These are phyloP conservation scores for Xylaria sp. DNA, from an alignment of 2,329 filamentous ascomycete species.

Conservation along the genomic window DNA sequence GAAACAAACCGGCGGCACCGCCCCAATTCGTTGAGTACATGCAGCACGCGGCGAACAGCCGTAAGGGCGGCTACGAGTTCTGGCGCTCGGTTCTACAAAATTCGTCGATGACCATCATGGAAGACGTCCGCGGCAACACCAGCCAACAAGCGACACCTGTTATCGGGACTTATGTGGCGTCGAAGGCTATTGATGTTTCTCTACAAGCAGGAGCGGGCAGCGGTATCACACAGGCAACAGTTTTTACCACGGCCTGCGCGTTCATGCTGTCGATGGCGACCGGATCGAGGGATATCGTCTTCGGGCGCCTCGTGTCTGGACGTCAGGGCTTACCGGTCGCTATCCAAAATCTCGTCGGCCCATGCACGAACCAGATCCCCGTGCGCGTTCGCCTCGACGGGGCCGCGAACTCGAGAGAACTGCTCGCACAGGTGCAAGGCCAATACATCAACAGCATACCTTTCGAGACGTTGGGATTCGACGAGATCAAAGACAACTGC, in stretches of 20 bases:
- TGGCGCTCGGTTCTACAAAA: conserved; percentile 13
- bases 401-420: background rate
- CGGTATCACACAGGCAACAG: conserved; percentile 15
- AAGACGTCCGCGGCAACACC: background rate
- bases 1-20: background rate
- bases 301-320: conserved; percentile 16
- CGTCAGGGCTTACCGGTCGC: conserved; percentile 19
- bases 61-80: conserved; percentile 17
- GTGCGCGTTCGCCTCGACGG: conserved; percentile 13
- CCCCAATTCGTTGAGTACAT: conserved; percentile 12
- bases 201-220: conserved; percentile 2
- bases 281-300: conserved; percentile 12
- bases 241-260: conserved; percentile 17
- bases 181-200: conserved; percentile 7
- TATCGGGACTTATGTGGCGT: conserved; percentile 2
- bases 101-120: conserved; percentile 19
- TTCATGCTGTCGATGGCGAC: conserved; percentile 7
- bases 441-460: conserved; percentile 23
- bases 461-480: conserved; percentile 24
- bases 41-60: conserved; percentile 12
- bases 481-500: conserved; percentile 24
- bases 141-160: background rate
- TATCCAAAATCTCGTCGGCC: conserved; percentile 13
- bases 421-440: conserved; percentile 14
- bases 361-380: conserved; percentile 22